Evolutionary conservation across 78 protist species (phyloP).

Genomic region (Trichosphaerium sp.): DNA sequence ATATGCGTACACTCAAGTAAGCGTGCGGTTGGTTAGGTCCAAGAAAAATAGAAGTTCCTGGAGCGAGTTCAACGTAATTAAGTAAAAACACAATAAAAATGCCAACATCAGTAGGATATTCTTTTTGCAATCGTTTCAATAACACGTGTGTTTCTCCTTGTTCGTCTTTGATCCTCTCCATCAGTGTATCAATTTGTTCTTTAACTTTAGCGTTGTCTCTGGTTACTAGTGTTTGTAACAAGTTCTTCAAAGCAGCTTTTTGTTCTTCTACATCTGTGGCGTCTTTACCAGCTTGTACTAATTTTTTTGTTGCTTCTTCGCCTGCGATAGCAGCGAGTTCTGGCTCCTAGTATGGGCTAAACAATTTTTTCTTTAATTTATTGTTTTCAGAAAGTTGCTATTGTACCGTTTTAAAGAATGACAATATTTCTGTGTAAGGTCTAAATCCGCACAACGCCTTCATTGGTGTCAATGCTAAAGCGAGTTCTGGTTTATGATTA

Average conservation of each 20-base stretch:
- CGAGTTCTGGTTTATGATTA: constrained; percentile 94
- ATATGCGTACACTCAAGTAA: constrained; percentile 46
- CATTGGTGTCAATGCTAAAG: constrained; percentile 83
- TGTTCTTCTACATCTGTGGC: no score
- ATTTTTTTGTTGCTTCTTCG: no score
- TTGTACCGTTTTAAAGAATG: constrained; percentile 4
- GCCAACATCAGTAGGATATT: constrained; percentile 89
- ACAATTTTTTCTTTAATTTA: no score
- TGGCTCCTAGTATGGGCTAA: no score
- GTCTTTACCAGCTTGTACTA: no score
- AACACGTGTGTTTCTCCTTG: no score
- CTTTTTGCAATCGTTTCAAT: neutral
- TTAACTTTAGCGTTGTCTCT: neutral
- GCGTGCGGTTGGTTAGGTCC: constrained; percentile 94
- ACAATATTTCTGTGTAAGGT: constrained; percentile 31
- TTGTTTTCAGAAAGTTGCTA: no score
- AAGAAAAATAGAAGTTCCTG: constrained; percentile 86
- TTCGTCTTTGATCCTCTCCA: neutral
- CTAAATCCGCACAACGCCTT: constrained; percentile 82
- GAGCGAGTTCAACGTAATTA: constrained; percentile 51
- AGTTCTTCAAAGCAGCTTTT: no score
- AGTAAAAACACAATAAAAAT: constrained; percentile 76
- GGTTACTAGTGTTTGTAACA: neutral
- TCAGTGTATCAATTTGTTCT: neutral
- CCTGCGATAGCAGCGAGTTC: no score